Base-by-base conservation (phyloP, 768 basidiomycete genomes). In the Lentinula raphanica region DNA sequence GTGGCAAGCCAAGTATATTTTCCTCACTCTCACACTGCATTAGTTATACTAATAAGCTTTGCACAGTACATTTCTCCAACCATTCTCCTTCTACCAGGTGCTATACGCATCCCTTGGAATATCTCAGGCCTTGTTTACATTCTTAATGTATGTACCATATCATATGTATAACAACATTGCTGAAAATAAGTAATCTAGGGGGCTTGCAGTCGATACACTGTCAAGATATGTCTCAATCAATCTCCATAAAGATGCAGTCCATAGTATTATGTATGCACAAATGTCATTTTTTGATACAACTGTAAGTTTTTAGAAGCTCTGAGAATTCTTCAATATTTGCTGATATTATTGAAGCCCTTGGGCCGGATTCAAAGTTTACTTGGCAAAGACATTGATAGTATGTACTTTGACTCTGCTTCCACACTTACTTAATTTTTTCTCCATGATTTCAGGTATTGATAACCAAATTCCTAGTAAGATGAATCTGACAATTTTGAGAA, bases 201-300 rank as follows among this genome's bases (percentile, higher is more conserved):
- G 84, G 3, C 67, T 77, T n/a, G 69, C 73, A 3, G 77, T 85
- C 61, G 85, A 86, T 59, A 67, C 79, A 13, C 73, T 88, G 67
- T 80, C 83, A 1, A 80, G 76, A 66, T 75, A 78, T 56, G 85
- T 84, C 2, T 87, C 87, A 2, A 76, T 76, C 57, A 85, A 83
- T 59, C 70, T 91, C 2, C 87, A 91, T 64, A 74, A 79, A 45
- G 67, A 75, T 45, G 80, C 84, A 0, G 73, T 87, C n/a, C 67
- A 68, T 23, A 79, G 82, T 56, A 76, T 88, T 25, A 84, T 88
- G 64, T 78, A 81, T 67, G 87, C 88, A 0, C 88, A 87, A 0
- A 89, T 88, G 84, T 77, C 82, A 1, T 90, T 89, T 71, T 92
- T 90, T 63, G 90, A 91, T 66, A 86, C 79, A 1, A 85, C 84